A percentile compares a stretch with the other conserved stretches of the same genome.
phyloP scores from a whole-genome alignment of 257 asterid species.

The Handroanthus guayacan region DNA sequence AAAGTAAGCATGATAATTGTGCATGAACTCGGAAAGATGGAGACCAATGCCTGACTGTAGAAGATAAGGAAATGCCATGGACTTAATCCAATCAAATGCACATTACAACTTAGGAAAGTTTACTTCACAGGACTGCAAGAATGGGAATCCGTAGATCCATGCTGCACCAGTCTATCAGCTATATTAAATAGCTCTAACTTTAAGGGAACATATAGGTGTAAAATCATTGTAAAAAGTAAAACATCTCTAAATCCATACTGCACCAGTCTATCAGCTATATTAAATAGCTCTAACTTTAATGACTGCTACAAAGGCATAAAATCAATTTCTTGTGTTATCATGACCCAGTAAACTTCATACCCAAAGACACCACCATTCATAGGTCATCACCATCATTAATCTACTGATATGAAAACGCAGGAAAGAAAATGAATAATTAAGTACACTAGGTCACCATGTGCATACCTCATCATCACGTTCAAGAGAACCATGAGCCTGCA shows the following conservation, averaged over 20 bases:
- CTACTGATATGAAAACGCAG: conserved; percentile 23
- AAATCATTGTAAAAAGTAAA: not conserved
- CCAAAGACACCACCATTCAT: conserved; percentile 8
- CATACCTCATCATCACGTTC: conserved; percentile 85
- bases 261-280: conserved; percentile 25
- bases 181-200: not conserved
- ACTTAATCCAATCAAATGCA: not conserved
- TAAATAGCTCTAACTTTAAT: not conserved
- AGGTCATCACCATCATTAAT: conserved; percentile 16
- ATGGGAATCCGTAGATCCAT: conserved; percentile 22
- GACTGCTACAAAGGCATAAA: not conserved
- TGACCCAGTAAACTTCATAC: not conserved
- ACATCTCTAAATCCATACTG: conserved; percentile 24
- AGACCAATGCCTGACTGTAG: conserved; percentile 1
- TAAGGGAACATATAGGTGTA: not conserved
- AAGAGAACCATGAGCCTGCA: conserved; percentile 78
- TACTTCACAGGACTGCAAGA: conserved; percentile 23
- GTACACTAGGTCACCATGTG: conserved; percentile 11
- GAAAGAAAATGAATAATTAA: conserved; percentile 23
- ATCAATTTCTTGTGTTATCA: not conserved
- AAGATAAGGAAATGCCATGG: not conserved
- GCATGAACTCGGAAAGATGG: conserved; percentile 22
- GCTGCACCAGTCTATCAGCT: conserved; percentile 24
- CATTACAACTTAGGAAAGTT: not conserved
- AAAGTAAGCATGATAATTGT: not conserved